Evolutionary conservation across 371 early-diverging fungal genomes (phyloP).

Genomic region (Haplosporangium sp.): DNA sequence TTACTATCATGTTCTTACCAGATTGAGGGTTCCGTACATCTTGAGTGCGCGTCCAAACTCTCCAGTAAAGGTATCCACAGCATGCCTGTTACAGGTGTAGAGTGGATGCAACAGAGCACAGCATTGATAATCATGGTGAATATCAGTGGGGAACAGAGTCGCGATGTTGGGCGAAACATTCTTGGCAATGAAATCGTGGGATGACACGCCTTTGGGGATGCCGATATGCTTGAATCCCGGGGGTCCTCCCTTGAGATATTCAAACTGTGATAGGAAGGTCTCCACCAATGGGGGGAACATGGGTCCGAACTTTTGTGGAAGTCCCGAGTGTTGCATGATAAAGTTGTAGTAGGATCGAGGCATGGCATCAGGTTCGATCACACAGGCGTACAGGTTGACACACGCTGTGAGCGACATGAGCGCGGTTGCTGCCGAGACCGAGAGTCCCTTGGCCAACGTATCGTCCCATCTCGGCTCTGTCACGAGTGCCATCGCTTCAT

Average conservation of each 20-base stretch:
- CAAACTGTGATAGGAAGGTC: slow-evolving; percentile 42
- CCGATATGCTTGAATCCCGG: slow-evolving; percentile 44
- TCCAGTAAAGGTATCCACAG: slow-evolving; percentile 55
- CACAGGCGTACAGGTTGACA: slow-evolving; percentile 70
- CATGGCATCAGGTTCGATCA: slow-evolving; percentile 70
- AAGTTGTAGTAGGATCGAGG: slow-evolving; percentile 72
- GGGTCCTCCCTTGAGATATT: slow-evolving; percentile 50
- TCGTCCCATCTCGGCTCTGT: slow-evolving; percentile 59
- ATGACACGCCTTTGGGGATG: slow-evolving; percentile 57
- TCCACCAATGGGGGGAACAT: slow-evolving; percentile 60
- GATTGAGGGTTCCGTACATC: slow-evolving; percentile 76
- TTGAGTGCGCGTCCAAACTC: slow-evolving; percentile 66
- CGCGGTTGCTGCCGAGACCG: slow-evolving; percentile 63
- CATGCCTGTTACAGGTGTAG: slow-evolving; percentile 61
- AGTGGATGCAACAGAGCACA: slow-evolving; percentile 81
- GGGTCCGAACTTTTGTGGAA: slow-evolving; percentile 59
- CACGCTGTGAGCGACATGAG: slow-evolving; percentile 75
- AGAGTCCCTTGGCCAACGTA: slow-evolving; percentile 60
- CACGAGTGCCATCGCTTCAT: slow-evolving; percentile 5
- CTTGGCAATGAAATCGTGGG: slow-evolving; percentile 60
- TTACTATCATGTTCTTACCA: slow-evolving; percentile 56
- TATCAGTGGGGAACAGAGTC: slow-evolving; percentile 52
- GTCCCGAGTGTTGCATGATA: slow-evolving; percentile 71
- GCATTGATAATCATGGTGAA: slow-evolving; percentile 71
- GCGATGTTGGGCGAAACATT: slow-evolving; percentile 66